phyloP scores from a whole-genome alignment of 129 eudicot species.

The Artemisia annua region DNA sequence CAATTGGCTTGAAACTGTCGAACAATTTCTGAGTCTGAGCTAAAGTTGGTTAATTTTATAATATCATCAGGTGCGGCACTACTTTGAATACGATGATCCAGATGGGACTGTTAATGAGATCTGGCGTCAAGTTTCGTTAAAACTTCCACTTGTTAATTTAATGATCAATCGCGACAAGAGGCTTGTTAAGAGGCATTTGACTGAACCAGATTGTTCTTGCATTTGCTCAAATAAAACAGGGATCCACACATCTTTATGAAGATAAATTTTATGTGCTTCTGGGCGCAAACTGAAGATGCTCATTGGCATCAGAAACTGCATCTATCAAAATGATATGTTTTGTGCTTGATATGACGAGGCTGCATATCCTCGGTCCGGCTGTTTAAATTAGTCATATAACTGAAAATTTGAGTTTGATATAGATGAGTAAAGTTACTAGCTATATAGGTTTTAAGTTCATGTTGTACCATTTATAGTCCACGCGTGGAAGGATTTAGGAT shows the following conservation, averaged over 20 bases:
- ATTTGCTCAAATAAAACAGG: conserved; percentile 82
- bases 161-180: conserved; percentile 94
- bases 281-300: conserved; percentile 3
- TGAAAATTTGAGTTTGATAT: conserved; percentile 24
- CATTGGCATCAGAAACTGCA: conserved; percentile 18
- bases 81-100: conserved; percentile 92
- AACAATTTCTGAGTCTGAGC: not conserved
- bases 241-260: conserved; percentile 40
- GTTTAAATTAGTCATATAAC: conserved; percentile 23
- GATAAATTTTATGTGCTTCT: conserved; percentile 16
- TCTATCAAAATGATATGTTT: conserved; percentile 9
- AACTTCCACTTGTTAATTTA: conserved; percentile 69
- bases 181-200: conserved; percentile 58
- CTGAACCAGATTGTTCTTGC: conserved; percentile 86
- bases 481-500: conserved; percentile 3
- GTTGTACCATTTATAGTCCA: conserved; percentile 30
- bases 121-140: conserved; percentile 86
- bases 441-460: conserved; percentile 18
- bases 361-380: conserved; percentile 17
- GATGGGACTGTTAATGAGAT: conserved; percentile 85
- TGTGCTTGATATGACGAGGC: not conserved
- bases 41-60: conserved; percentile 10
- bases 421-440: conserved; percentile 23
- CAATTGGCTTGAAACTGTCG: not conserved
- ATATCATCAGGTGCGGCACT: conserved; percentile 63